A percentile compares a stretch with the other conserved stretches of the same genome.
Evolutionary conservation across 2,329 filamentous ascomycete species (phyloP).

Genomic region (Herpomyces periplanetae): DNA sequence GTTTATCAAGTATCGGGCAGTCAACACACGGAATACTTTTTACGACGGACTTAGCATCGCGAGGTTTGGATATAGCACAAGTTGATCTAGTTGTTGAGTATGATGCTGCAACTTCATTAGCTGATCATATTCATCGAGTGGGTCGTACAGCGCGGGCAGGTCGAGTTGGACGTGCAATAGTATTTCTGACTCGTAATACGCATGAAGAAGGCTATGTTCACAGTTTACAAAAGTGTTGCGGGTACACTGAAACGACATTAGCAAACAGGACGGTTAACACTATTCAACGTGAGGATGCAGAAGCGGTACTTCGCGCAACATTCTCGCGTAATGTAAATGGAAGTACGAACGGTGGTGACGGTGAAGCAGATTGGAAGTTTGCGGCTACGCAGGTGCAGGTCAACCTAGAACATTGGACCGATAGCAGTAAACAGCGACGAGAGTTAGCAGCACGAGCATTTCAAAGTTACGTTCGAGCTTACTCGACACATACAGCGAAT

Average conservation of each 20-base stretch:
- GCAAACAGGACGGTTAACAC: slow-evolving; percentile 20
- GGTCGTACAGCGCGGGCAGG: slow-evolving; percentile 80
- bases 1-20: no score
- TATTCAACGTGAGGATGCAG: slow-evolving; percentile 23
- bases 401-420: slow-evolving; percentile 21
- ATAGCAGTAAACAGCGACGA: slow-evolving; percentile 23
- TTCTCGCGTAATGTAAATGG: no score
- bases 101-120: slow-evolving; percentile 65
- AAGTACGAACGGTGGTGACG: slow-evolving; percentile 5
- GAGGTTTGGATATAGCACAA: slow-evolving; percentile 72
- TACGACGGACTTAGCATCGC: slow-evolving; percentile 77
- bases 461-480: slow-evolving; percentile 68
- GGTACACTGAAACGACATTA: slow-evolving; percentile 20
- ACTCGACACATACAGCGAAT: slow-evolving; percentile 58
- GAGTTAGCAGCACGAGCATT: slow-evolving; percentile 52
- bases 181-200: slow-evolving; percentile 60
- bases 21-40: no score
- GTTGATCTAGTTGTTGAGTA: slow-evolving; percentile 87
- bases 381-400: slow-evolving; percentile 25
- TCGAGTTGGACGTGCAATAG: slow-evolving; percentile 40
- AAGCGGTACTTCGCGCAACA: no score
- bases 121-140: slow-evolving; percentile 75
- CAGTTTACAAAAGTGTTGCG: slow-evolving; percentile 28
- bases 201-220: slow-evolving; percentile 76
- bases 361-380: slow-evolving; percentile 18